These are phyloP conservation scores for Phytophthora citricola DNA, from an alignment of 352 stramenopile species.

Conservation along the genomic window DNA sequence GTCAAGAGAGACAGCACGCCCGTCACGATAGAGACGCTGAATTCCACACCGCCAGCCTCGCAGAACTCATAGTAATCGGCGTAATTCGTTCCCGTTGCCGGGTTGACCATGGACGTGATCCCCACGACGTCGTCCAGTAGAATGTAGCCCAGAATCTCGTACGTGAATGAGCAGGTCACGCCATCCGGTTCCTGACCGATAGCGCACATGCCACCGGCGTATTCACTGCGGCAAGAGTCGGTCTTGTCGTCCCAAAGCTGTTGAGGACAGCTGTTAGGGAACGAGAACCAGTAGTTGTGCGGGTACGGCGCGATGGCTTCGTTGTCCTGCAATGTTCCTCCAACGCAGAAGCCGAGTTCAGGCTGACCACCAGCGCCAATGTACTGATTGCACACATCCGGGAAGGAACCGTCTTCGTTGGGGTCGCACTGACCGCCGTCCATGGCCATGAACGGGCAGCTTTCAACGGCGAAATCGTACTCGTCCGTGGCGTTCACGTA, in stretches of 20 bases:
- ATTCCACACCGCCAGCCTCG: conserved; percentile 57
- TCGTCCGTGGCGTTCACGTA: conserved; percentile 46
- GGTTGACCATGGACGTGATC: conserved; percentile 74
- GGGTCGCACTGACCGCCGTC: conserved; percentile 62
- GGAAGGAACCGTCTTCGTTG: conserved; percentile 44
- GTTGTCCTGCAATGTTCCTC: conserved; percentile 49
- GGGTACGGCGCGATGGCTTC: conserved; percentile 72
- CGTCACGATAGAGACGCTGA: conserved; percentile 31
- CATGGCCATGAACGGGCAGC: conserved; percentile 65
- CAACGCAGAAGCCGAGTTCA: conserved; percentile 61
- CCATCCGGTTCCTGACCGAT: conserved; percentile 59
- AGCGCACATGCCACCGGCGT: conserved; percentile 52
- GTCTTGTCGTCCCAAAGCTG: conserved; percentile 58
- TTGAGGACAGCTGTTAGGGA: conserved; percentile 73
- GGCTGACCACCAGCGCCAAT: conserved; percentile 49
- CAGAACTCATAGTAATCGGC: conserved; percentile 77
- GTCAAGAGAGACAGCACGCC: conserved; percentile 9
- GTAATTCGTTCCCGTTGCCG: conserved; percentile 46
- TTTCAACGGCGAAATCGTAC: conserved; percentile 47
- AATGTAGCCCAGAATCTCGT: conserved; percentile 69
- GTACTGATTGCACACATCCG: conserved; percentile 63
- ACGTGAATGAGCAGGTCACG: conserved; percentile 66
- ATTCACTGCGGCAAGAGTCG: conserved; percentile 39
- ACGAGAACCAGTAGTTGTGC: conserved; percentile 86
- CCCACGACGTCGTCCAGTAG: conserved; percentile 71